Conservation (phyloP, 805 yeast species). For the Priceomyces melissophilus region DNA sequence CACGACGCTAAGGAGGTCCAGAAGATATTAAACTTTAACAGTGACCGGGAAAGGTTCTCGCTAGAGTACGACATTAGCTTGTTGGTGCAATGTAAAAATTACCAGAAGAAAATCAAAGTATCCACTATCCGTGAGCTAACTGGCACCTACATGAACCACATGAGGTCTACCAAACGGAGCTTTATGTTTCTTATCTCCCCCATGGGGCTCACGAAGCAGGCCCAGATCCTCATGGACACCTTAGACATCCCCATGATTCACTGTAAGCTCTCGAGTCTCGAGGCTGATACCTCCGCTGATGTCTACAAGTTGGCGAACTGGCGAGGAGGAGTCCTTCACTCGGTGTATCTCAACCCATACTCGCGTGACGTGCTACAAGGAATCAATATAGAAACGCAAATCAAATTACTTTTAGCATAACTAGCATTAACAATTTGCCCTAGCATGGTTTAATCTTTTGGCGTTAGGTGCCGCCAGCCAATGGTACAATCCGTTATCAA, state of each 20-base stretch:
- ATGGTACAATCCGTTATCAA: not conserved
- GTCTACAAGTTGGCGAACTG: slow-evolving; percentile 36
- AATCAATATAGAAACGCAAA: slow-evolving; percentile 24
- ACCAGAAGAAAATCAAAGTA: slow-evolving; percentile 42
- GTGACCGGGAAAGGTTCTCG: slow-evolving; percentile 11
- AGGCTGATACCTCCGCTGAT: slow-evolving; percentile 13
- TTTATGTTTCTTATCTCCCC: slow-evolving; percentile 47
- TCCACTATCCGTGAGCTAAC: slow-evolving; percentile 48
- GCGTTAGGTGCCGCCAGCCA: not conserved
- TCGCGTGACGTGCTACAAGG: slow-evolving; percentile 21
- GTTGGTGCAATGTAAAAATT: slow-evolving; percentile 56
- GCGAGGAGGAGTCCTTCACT: slow-evolving; percentile 27
- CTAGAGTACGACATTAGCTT: slow-evolving; percentile 32
- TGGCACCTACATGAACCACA: slow-evolving; percentile 46
- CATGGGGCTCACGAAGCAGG: slow-evolving; percentile 45
- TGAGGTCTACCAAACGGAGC: slow-evolving; percentile 17
- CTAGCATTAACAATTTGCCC: not conserved
- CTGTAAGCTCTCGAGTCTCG: slow-evolving; percentile 35
- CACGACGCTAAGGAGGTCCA: slow-evolving; percentile 15
- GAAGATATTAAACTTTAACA: not conserved
- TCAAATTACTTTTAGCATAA: slow-evolving; percentile 8
- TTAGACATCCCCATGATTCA: slow-evolving; percentile 45
- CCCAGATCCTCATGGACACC: slow-evolving; percentile 42
- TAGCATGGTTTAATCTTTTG: not conserved
- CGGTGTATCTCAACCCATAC: slow-evolving; percentile 19